Evolutionary conservation across 192 early-diverging fungal species (phyloP), one percentile per base, ranked within the genome.

Genomic region (Backusella morwellensis): DNA sequence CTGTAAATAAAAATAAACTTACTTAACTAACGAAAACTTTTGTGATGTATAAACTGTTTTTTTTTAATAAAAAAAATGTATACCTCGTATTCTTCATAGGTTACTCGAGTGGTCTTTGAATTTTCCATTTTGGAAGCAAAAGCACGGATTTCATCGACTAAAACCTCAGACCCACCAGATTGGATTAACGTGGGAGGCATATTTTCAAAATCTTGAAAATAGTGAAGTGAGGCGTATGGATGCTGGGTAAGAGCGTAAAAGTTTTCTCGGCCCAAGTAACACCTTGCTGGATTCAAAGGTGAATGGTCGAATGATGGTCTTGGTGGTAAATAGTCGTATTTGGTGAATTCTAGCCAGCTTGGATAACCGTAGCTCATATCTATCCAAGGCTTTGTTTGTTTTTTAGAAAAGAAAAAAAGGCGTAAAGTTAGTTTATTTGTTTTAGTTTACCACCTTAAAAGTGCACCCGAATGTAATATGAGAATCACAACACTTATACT

Each of bases 221-320:
- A 85, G 15, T 86, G 66, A 6, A 85, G 85, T 5, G 87, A 88
- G 21, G 86, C 84, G 66, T 88, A 88, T 2, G 87, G 87, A 75
- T 88, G 82, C 15, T 50, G 79, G 14, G 78, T 73, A 8, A 88
- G 38, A 68, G 77, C 66, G 15, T 74, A 32, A 72, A 78, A 74
- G 35, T 83, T 76, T 26, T 78, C 34, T n/a, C 77, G 70, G 1
- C 80, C 75, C 19, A 85, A 76, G 23, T 88, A 88, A 42, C 82
- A 73, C 4, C 74, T 72, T 19, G 83, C 79, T 3, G 87, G 85
- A 70, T 88, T 81, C 41, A 86, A 73, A 11, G 75, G 74, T 68
- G 83, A 72, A 12, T 29, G 2, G 1, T 71, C 74, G 23, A 26
- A 36, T 14, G 77, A 72, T 4, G 80, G 83, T 17, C 77, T 80